A percentile compares a stretch with the other conserved stretches of the same genome.
phyloP scores from a whole-genome alignment of 306 rosid species.

The Nissolia schottii region DNA sequence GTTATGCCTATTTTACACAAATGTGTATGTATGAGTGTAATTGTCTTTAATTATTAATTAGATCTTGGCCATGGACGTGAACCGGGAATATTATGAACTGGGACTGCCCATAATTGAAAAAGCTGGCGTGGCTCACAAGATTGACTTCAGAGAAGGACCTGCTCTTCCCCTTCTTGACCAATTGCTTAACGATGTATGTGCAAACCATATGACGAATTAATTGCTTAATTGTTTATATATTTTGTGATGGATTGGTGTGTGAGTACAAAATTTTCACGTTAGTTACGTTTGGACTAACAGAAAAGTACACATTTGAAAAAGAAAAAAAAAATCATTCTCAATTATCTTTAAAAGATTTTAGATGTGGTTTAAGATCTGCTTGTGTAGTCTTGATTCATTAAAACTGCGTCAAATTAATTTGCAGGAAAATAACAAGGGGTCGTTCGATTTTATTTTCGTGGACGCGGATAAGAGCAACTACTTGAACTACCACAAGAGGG shows the following conservation, averaged over 20 bases:
- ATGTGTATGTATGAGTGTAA: not conserved
- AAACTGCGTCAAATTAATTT: not conserved
- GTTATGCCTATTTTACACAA: no score
- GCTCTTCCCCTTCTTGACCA: not conserved
- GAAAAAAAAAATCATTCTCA: no score
- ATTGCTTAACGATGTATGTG: not conserved
- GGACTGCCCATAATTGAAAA: not conserved
- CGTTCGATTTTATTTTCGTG: not conserved
- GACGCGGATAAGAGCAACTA: not conserved
- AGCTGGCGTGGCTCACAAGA: not conserved
- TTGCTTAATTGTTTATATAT: no score
- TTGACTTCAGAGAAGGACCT: not conserved
- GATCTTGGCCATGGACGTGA: not conserved
- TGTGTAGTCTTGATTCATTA: no score
- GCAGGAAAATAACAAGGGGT: not conserved
- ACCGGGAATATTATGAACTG: not conserved
- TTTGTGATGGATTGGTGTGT: no score
- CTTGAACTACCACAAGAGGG: not conserved
- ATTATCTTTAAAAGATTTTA: no score
- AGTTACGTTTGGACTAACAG: no score
- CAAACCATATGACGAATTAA: no score
- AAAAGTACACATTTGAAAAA: no score
- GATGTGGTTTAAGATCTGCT: no score
- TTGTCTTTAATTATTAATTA: no score
- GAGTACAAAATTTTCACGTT: no score